Conservation (phyloP, 2,329 filamentous ascomycete species). For the Talaromyces sp. region DNA sequence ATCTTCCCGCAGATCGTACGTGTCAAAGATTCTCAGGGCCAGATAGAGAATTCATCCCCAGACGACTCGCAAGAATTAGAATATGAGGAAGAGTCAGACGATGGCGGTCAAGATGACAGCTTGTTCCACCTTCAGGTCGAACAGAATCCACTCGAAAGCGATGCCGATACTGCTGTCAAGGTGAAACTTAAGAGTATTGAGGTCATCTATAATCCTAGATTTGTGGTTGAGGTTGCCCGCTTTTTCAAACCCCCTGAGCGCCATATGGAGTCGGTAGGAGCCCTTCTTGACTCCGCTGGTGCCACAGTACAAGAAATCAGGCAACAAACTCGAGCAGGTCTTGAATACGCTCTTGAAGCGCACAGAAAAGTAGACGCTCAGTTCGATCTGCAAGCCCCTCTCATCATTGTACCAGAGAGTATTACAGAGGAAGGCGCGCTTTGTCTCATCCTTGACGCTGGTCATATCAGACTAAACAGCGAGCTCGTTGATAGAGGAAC, state of each 20-base stretch:
- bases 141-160: constrained; percentile 88
- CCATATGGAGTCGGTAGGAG: constrained; percentile 97
- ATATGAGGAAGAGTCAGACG: constrained; percentile 39
- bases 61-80: constrained; percentile 43
- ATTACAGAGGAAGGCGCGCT: constrained; percentile 76
- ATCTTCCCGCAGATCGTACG: constrained; percentile 92
- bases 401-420: constrained; percentile 94
- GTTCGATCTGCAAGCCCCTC: constrained; percentile 87
- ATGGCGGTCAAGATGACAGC: constrained; percentile 59
- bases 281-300: constrained; percentile 90
- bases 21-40: constrained; percentile 77
- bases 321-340: constrained; percentile 89
- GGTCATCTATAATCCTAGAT: constrained; percentile 94
- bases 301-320: constrained; percentile 92
- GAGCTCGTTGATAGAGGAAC: constrained; percentile 91
- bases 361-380: constrained; percentile 98
- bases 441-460: constrained; percentile 91
- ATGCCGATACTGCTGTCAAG: constrained; percentile 84
- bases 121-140: constrained; percentile 94
- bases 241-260: constrained; percentile 96
- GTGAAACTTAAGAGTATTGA: constrained; percentile 94
- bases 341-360: constrained; percentile 94
- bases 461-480: constrained; percentile 91
- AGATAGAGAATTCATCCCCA: constrained; percentile 31
- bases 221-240: constrained; percentile 82